phyloP scores from a whole-genome alignment of 2,329 filamentous ascomycete species.

The Neofusicoccum ribis region DNA sequence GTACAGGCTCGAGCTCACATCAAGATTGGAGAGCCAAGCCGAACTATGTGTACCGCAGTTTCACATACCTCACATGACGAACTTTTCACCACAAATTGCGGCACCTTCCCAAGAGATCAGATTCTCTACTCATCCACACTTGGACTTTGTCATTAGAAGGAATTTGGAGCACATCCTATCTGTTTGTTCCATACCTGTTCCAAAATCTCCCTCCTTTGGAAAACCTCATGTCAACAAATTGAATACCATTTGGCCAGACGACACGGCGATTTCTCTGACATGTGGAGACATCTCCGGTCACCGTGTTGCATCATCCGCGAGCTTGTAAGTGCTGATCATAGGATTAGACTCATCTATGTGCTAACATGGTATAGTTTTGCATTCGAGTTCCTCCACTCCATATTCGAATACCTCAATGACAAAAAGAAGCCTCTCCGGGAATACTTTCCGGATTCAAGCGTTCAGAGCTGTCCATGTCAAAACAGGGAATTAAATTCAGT shows the following conservation, averaged over 20 bases:
- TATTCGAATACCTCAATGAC: not conserved
- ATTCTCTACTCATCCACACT: not conserved
- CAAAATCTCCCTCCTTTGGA: not conserved
- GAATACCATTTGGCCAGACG: rapidly evolving
- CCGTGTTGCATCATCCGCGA: conserved; percentile 12
- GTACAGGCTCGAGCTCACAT: not conserved
- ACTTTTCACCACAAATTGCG: too few species aligned
- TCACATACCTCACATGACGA: not conserved
- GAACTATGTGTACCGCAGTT: not conserved
- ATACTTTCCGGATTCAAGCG: too few species aligned
- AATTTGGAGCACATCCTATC: conserved; percentile 9
- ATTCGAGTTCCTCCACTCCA: not conserved
- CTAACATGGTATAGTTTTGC: not conserved
- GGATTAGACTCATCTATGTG: rapidly evolving
- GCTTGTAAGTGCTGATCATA: not conserved
- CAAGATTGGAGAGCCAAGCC: too few species aligned
- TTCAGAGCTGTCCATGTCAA: too few species aligned
- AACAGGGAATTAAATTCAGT: too few species aligned
- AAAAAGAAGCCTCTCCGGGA: too few species aligned
- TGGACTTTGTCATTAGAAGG: conserved; percentile 19
- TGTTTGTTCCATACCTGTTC: too few species aligned
- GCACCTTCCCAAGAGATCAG: not conserved
- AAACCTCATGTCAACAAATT: not conserved
- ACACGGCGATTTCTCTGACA: conserved; percentile 8
- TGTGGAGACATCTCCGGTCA: conserved; percentile 24